Evolutionary conservation across 805 yeast genomes (phyloP), one percentile per base, ranked within the genome.

Genomic region (Yamadazyma kitorensis): DNA sequence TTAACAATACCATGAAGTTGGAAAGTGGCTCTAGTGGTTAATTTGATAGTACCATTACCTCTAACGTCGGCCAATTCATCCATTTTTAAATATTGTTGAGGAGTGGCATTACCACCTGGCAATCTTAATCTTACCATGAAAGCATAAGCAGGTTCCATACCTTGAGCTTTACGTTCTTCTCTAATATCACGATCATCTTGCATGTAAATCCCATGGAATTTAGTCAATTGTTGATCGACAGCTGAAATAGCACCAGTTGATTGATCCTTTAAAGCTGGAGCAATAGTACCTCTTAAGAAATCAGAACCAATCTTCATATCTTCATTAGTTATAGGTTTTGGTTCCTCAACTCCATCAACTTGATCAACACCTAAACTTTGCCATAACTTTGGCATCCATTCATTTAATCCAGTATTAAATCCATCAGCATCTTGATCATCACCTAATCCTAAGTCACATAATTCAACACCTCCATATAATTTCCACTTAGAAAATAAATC

Each of bases 381-480:
- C 98, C 98, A 91, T 43, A 91, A 54, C 43, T 72, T 69, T 15
- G 82, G 75, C 59, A 86, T 91, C 96, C 97, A 91, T 27, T 65
- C 80, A 40, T 80, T 78, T 59, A 82, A 91, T n/a, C 93, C 96
- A 17, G 97, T 89, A 48, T 80, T 80, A 63, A 72, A 88, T 14
- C 97, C 97, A 67, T 91, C 97, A 15, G 95, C 95, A 57, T 86
- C 98, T 66, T 91, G 98, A 55, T 91, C 98, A 59, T 91, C 97
- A 63, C 98, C 98, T 30, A 86, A 69, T 13, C 96, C 97, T 28
- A 88, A 61, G 3, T 83, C 85, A 37, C 78, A 74, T 35, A 91
- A 64, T 40, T 77, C 78, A 40, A 72, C 77, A 40, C 84, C 96
- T 27, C 95, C 93, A 39, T 86, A 70, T 39, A 82, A 64, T 43